phyloP scores from a whole-genome alignment of 2,329 filamentous ascomycete species.

The Calycina herbarum region DNA sequence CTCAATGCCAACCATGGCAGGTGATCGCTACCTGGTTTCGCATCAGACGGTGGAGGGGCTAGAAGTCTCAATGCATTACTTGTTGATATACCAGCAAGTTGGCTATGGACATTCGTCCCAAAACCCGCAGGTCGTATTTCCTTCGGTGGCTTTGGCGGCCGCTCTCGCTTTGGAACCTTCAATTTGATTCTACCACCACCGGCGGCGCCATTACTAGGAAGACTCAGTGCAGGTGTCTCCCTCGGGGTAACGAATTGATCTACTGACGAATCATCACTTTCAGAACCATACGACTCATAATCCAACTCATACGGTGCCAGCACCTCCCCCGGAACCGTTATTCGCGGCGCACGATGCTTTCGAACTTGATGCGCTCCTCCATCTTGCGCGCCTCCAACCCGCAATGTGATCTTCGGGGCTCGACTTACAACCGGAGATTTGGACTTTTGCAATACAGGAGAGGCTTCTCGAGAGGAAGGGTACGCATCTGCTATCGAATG shows the following conservation, averaged over 20 bases:
- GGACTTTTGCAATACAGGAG: conserved; percentile 43
- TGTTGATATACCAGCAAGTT: conserved; percentile 40
- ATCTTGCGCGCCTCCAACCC: conserved; percentile 40
- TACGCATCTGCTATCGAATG: conserved; percentile 61
- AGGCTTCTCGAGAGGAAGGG: conserved; percentile 50
- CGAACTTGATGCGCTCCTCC: conserved; percentile 23
- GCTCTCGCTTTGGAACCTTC: conserved; percentile 33
- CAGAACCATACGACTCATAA: conserved; percentile 54
- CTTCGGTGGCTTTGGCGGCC: conserved; percentile 31
- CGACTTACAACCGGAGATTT: conserved; percentile 56
- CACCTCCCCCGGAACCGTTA: conserved; percentile 66
- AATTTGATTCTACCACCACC: conserved; percentile 32
- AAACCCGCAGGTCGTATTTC: conserved; percentile 35
- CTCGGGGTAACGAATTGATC: conserved; percentile 38
- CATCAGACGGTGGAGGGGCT: conserved; percentile 60
- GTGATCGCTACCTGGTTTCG: conserved; percentile 57
- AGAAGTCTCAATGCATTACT: conserved; percentile 41
- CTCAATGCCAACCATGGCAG: conserved; percentile 68
- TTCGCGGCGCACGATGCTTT: conserved; percentile 49
- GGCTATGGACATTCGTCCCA: conserved; percentile 39
- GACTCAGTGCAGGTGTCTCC: conserved; percentile 27
- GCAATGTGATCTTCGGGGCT: conserved; percentile 48
- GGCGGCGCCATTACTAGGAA: conserved; percentile 11
- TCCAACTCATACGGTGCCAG: conserved; percentile 65
- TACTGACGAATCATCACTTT: conserved; percentile 31